Base-by-base conservation (phyloP, 495 filamentous ascomycete species). In the Echria macrotheca region DNA sequence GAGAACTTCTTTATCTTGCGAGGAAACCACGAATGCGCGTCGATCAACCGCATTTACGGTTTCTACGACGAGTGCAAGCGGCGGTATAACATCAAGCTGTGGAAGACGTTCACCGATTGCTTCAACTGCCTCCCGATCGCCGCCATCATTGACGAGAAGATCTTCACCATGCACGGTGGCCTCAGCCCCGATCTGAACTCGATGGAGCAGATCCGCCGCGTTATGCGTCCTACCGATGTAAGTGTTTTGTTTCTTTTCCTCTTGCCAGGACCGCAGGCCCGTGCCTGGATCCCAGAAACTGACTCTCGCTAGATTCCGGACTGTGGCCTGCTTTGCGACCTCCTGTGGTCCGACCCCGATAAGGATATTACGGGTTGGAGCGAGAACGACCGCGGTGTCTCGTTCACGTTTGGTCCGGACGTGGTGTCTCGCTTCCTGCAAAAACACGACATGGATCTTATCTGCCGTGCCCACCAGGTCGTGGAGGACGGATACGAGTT, bases 321-420 rank as follows among this genome's bases (percentile, higher is more conserved):
- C 65, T 98, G 93, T 68, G 93, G 93, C 59, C 83, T 98, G 37
- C 82, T 98, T 44, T 98, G 93, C 69, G 93, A 98, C 76, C 79
- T 98, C 18, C 74, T 98, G 50, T 98, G 93, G 93, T 98, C 93
- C 45, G 93, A 98, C 67, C 93, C 93, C 14, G 93, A 98, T 68
- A 98, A 98, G 72, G 93, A 98, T 70, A 98, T 98, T 58, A 98
- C 94, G n/a, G 93, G 93, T 26, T 98, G 93, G 93, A 95, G 89
- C 69, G 93, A 98, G 72, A 98, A 98, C 64, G 93, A 98, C 60
- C 86, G 93, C 59, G 93, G 93, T 69, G 93, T 98, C 14, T 96
- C 91, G 10, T 98, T 98, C 77, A 98, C 93, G 36, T 98, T 98
- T 67, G 93, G 93, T 7, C 93, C 93, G n/a, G 93, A 98, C 58